Conservation (phyloP, 2,329 filamentous ascomycete species). For the Davidsoniella eucalypti region DNA sequence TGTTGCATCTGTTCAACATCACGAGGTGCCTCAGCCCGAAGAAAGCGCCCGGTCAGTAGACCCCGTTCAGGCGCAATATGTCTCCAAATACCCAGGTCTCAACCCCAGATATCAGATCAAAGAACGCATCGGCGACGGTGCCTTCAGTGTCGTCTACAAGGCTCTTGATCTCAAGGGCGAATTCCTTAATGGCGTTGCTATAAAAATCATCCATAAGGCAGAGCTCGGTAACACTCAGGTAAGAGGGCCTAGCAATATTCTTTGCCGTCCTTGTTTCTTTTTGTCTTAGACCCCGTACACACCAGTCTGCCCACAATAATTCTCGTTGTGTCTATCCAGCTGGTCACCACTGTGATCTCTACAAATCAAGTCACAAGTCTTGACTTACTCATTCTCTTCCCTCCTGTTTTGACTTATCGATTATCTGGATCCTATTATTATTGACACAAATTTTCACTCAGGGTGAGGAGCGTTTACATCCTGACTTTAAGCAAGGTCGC, state of each 20-base stretch:
- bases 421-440: not conserved
- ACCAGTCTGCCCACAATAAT: not conserved
- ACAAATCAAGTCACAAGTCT: not conserved
- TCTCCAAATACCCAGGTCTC: slow-evolving; percentile 21
- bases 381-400: slow-evolving; percentile 13
- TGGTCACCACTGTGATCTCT: not conserved
- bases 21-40: not conserved
- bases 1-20: slow-evolving; percentile 6
- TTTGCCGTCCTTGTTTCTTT: not conserved
- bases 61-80: slow-evolving; percentile 1
- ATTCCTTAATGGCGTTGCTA: slow-evolving; percentile 61
- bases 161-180: slow-evolving; percentile 59
- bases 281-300: not conserved
- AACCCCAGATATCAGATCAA: slow-evolving; percentile 56
- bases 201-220: slow-evolving; percentile 97
- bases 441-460: slow-evolving; percentile 22
- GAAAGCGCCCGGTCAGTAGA: not conserved
- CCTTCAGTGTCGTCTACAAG: slow-evolving; percentile 96
- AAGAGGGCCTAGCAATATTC: slow-evolving; percentile 25
- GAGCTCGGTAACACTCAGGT: slow-evolving; percentile 99
- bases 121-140: slow-evolving; percentile 72
- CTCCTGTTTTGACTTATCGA: slow-evolving; percentile 36
- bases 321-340: too few species aligned
- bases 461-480: slow-evolving; percentile 85
- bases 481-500: slow-evolving; percentile 85